phyloP scores from a whole-genome alignment of 768 basidiomycete species.

The Lactarius vividus region DNA sequence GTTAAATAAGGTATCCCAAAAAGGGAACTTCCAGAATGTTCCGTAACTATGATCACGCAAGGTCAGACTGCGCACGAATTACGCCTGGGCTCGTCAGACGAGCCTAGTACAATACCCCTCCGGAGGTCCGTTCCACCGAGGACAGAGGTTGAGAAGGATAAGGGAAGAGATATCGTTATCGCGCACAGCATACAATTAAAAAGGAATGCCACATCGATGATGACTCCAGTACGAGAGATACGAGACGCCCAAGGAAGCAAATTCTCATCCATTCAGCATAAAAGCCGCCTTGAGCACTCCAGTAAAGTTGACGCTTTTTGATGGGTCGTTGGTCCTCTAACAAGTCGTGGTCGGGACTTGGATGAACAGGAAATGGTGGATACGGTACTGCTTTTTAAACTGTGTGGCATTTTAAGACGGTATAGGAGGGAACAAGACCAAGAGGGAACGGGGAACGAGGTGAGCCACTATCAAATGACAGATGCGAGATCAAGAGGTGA shows the following conservation, averaged over 20 bases:
- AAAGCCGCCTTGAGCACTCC: slow-evolving; percentile 7
- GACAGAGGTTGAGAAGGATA: background rate
- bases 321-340: no score
- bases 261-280: background rate
- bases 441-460: background rate
- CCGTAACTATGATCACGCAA: background rate
- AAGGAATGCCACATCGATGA: background rate
- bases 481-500: slow-evolving; percentile 27
- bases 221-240: background rate
- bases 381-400: background rate
- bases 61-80: background rate
- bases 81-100: no score
- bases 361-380: background rate
- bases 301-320: background rate
- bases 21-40: slow-evolving; percentile 16
- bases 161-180: background rate
- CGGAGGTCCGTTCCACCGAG: background rate
- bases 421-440: background rate
- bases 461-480: slow-evolving; percentile 12
- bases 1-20: background rate
- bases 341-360: no score
- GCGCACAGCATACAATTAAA: background rate
- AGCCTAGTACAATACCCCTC: background rate
- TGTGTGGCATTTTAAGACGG: background rate
- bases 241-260: background rate